These are phyloP conservation scores for Paradendryphiella salina DNA, from an alignment of 2,329 filamentous ascomycete species.

Conservation along the genomic window DNA sequence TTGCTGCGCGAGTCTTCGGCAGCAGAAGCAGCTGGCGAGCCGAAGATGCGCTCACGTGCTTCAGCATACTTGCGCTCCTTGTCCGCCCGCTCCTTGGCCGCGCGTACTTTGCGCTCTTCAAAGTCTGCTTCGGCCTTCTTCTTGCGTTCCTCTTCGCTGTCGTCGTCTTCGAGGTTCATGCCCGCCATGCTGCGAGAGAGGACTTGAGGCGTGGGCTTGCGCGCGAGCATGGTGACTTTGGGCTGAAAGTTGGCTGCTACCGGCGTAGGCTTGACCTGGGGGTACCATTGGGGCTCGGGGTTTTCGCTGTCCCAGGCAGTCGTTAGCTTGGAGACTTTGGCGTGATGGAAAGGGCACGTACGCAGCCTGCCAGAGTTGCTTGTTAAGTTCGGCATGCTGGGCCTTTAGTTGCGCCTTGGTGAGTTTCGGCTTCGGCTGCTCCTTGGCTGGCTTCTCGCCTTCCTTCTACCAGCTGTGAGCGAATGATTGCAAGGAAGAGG, in stretches of 20 bases:
- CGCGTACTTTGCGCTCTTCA: conserved; percentile 76
- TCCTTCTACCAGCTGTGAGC: conserved; percentile 40
- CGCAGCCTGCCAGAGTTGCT: conserved; percentile 87
- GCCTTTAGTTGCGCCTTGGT: conserved; percentile 77
- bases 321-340: conserved; percentile 18
- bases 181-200: conserved; percentile 60
- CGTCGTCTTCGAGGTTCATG: conserved; percentile 56
- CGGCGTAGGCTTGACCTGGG: conserved; percentile 68
- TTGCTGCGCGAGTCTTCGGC: conserved; percentile 43
- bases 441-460: conserved; percentile 44
- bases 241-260: conserved; percentile 76
- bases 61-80: conserved; percentile 91
- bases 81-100: conserved; percentile 79
- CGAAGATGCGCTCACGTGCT: conserved; percentile 84
- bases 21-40: conserved; percentile 53
- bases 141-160: conserved; percentile 65
- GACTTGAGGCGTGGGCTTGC: conserved; percentile 70
- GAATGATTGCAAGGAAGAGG: conserved; percentile 4
- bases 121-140: conserved; percentile 67
- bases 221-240: conserved; percentile 79
- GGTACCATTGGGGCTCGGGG: conserved; percentile 72
- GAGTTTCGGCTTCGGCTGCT: conserved; percentile 55
- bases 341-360: conserved; percentile 51
- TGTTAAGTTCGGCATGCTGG: conserved; percentile 80
- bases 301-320: conserved; percentile 62